Percentiles rank a stretch among this genome's conserved stretches.
These are phyloP conservation scores for Besnoitia besnoiti DNA, from an alignment of 169 alveolate genomes.

Conservation along the genomic window DNA sequence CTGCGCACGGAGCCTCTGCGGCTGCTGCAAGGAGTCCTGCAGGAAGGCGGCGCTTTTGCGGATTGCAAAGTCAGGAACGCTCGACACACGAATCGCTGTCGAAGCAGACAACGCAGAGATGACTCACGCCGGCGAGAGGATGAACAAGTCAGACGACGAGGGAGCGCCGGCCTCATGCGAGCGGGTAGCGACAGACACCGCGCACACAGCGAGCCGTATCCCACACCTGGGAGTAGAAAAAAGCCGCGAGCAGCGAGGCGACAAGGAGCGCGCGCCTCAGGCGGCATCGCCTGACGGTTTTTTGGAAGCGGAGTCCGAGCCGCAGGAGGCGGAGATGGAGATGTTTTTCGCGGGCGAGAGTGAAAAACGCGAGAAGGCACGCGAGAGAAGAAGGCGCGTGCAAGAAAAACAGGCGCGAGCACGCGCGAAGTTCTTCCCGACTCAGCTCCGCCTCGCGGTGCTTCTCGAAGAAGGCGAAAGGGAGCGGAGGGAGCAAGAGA, in stretches of 20 bases:
- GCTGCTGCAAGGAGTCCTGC: constrained; percentile 48
- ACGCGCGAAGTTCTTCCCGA: background rate
- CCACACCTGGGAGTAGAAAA: background rate
- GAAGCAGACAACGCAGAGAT: background rate
- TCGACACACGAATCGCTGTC: too few species aligned
- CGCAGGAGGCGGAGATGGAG: background rate
- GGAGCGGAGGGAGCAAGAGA: background rate
- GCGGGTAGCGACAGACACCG: background rate
- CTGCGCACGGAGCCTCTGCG: constrained; percentile 50
- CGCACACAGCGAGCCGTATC: background rate
- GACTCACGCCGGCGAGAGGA: background rate
- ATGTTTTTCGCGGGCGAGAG: background rate
- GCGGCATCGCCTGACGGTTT: background rate
- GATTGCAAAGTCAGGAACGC: background rate
- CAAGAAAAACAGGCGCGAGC: background rate
- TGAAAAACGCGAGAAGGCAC: background rate
- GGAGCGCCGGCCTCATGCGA: too few species aligned
- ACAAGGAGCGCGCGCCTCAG: background rate
- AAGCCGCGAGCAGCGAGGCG: background rate
- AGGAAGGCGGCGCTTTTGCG: background rate
- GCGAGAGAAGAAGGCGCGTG: background rate
- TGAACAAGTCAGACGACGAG: background rate
- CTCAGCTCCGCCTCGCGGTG: background rate
- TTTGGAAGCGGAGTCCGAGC: background rate
- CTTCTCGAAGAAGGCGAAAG: background rate